Conservation (phyloP, 495 filamentous ascomycete species). For the Penicillium alfredii region DNA sequence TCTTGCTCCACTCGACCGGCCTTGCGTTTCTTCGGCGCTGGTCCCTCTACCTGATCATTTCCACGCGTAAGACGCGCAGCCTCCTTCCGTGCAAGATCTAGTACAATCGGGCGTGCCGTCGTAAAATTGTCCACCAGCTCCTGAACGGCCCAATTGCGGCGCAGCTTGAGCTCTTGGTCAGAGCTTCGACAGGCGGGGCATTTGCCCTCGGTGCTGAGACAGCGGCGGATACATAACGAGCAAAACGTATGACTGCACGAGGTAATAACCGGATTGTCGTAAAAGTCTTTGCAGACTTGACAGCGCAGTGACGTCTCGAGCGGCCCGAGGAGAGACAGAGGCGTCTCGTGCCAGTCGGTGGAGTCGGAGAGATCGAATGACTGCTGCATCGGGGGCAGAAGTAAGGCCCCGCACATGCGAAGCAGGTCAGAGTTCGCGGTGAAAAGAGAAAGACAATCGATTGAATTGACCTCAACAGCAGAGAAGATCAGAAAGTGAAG, state of each 20-base stretch:
- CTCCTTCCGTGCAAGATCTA: constrained; percentile 53
- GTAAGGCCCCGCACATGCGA: too few species aligned
- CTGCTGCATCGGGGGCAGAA: constrained; percentile 30
- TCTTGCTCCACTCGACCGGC: constrained; percentile 28
- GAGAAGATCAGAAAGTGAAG: constrained; percentile 2
- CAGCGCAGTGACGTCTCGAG: constrained; percentile 87
- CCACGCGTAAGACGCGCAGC: constrained; percentile 12
- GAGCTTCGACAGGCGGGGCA: constrained; percentile 75
- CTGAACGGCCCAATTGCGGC: constrained; percentile 75
- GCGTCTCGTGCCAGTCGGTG: constrained; percentile 87
- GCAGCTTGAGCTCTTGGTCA: constrained; percentile 76
- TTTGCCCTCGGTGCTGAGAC: constrained; percentile 70
- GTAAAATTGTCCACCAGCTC: constrained; percentile 79
- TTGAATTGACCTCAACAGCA: background rate
- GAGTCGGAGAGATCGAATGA: constrained; percentile 71
- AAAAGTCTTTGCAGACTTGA: constrained; percentile 98
- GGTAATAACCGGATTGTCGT: constrained; percentile 86
- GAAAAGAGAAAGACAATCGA: too few species aligned
- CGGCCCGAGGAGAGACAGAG: constrained; percentile 60
- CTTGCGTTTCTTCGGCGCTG: constrained; percentile 41
- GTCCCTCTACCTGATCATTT: constrained; percentile 12
- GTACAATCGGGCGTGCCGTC: constrained; percentile 52
- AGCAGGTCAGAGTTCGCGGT: too few species aligned
- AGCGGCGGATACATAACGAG: constrained; percentile 86
- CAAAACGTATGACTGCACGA: constrained; percentile 96